These are phyloP conservation scores for Cryphonectria naterciae DNA, from an alignment of 2,329 filamentous ascomycete species.

Conservation along the genomic window DNA sequence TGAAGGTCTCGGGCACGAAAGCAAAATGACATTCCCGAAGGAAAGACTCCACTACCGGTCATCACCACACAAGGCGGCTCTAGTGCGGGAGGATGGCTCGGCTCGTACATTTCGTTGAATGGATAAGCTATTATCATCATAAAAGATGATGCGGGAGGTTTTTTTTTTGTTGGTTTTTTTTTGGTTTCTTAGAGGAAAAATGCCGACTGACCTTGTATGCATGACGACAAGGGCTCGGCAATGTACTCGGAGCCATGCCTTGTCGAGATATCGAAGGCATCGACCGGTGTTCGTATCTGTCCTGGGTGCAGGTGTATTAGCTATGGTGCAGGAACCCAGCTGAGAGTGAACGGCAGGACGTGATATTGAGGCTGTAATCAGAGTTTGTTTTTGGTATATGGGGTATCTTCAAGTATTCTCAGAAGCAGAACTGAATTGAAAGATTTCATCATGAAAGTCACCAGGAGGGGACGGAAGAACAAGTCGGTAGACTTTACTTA, in stretches of 20 bases:
- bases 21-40: conserved; percentile 58
- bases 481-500: conserved; percentile 12
- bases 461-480: neutral
- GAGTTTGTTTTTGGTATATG: conserved; percentile 68
- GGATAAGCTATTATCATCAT: conserved; percentile 74
- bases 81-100: conserved; percentile 76
- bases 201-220: conserved; percentile 25
- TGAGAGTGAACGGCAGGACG: neutral
- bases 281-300: conserved; percentile 1
- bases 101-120: conserved; percentile 72
- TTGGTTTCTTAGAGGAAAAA: conserved; percentile 5
- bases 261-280: neutral
- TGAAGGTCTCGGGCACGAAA: conserved; percentile 56
- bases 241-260: neutral
- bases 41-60: conserved; percentile 77
- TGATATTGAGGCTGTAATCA: conserved; percentile 44
- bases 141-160: conserved; percentile 29
- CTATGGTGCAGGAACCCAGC: neutral
- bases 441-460: conserved; percentile 65
- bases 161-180: conserved; percentile 19
- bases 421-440: conserved; percentile 76
- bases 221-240: neutral
- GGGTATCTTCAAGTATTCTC: conserved; percentile 67
- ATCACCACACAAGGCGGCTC: conserved; percentile 59
- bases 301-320: conserved; percentile 13